Evolutionary conservation across 768 basidiomycete genomes (phyloP).

Genomic region (Wakefieldia striispora): DNA sequence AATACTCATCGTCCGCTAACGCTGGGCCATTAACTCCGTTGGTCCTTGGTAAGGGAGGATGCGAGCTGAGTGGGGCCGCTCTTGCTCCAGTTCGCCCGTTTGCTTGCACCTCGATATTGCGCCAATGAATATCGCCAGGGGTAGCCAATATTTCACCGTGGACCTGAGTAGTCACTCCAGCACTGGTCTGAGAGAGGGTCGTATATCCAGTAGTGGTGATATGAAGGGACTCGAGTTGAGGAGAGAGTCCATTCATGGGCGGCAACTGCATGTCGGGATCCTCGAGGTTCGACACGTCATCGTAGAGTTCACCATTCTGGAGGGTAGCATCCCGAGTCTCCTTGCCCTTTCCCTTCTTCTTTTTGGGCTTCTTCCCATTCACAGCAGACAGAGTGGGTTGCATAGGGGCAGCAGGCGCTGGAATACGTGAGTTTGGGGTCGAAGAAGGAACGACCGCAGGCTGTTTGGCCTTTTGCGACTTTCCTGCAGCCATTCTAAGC

Average conservation of each 20-base stretch:
- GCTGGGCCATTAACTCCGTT: conserved; percentile 21
- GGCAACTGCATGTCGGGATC: conserved; percentile 17
- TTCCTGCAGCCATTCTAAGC: conserved; percentile 29
- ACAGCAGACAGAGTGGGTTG: conserved; percentile 7
- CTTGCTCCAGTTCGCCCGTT: conserved; percentile 27
- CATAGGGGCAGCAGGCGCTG: conserved; percentile 6
- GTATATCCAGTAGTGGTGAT: conserved; percentile 45
- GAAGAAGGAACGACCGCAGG: conserved; percentile 5
- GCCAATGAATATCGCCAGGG: conserved; percentile 60
- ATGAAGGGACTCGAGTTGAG: conserved; percentile 47
- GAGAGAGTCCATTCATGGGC: conserved; percentile 38
- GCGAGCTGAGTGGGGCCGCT: conserved; percentile 13
- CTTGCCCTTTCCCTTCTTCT: conserved; percentile 44
- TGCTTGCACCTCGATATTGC: conserved; percentile 32
- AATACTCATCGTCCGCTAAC: conserved; percentile 59
- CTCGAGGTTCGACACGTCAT: conserved; percentile 27
- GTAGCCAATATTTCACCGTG: conserved; percentile 61
- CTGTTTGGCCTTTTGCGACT: conserved; percentile 28
- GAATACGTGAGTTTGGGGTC: conserved; percentile 4
- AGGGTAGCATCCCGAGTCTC: conserved; percentile 14
- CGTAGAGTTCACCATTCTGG: conserved; percentile 17
- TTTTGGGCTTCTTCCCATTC: conserved; percentile 43
- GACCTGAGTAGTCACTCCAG: conserved; percentile 35
- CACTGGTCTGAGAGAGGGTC: conserved; percentile 31
- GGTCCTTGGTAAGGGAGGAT: conserved; percentile 20